Conservation (phyloP, 2,329 filamentous ascomycete species). For the Sporothrix brasiliensis region DNA sequence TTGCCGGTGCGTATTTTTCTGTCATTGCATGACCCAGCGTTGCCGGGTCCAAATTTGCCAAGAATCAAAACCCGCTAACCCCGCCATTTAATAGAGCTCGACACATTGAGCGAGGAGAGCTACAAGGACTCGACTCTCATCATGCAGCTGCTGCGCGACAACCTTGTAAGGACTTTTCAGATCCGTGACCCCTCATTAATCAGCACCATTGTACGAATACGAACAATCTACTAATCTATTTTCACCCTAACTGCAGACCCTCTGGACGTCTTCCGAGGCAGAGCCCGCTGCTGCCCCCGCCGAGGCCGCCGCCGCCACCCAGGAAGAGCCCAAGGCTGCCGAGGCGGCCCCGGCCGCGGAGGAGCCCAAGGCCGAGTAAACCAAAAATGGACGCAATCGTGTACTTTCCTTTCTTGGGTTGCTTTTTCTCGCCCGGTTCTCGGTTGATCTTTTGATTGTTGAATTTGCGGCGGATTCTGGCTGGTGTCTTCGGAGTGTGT, state of each 20-base stretch:
- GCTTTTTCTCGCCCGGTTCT: conserved; percentile 46
- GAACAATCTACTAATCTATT: background rate
- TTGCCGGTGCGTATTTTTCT: conserved; percentile 61
- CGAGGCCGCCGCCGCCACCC: conserved; percentile 49
- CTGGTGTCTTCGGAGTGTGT: conserved; percentile 68
- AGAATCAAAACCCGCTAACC: background rate
- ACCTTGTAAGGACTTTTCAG: conserved; percentile 57
- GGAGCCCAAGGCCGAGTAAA: conserved; percentile 69
- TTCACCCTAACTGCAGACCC: conserved; percentile 55
- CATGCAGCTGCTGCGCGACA: conserved; percentile 98
- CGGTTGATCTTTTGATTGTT: conserved; percentile 48
- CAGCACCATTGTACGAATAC: background rate
- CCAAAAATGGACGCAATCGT: conserved; percentile 31
- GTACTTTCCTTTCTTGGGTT: conserved; percentile 38
- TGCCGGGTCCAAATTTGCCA: too few relatives aligned
- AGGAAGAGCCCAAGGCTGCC: conserved; percentile 36
- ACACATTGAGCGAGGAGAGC: conserved; percentile 95
- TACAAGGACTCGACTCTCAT: conserved; percentile 99
- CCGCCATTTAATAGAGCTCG: conserved; percentile 65
- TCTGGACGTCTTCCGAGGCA: conserved; percentile 95
- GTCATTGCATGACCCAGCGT: background rate
- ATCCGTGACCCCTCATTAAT: background rate
- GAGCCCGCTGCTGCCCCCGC: conserved; percentile 71
- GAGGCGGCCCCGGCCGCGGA: conserved; percentile 47
- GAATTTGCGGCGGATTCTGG: conserved; percentile 51